Base-by-base conservation (phyloP, 2,329 filamentous ascomycete species). In the Pyrenochaeta sp. region DNA sequence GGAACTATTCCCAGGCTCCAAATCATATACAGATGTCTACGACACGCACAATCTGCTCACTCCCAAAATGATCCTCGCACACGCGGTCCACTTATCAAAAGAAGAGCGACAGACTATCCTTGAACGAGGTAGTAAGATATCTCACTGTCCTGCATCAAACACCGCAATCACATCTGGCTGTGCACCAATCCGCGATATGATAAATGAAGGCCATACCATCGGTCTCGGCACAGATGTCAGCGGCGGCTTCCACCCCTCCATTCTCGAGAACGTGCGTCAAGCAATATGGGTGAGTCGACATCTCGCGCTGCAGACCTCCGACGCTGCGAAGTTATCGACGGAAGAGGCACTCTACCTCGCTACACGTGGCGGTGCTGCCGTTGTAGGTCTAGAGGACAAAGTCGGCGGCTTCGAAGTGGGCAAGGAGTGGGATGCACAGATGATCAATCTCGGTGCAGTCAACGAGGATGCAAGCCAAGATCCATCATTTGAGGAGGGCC, bases 141-240 rank as follows among this genome's bases (percentile, higher is more conserved):
- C 86, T 4, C 94, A 98, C 76, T 98, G 94, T 73, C 94, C 94
- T 0, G 90, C 89, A 49, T 92, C 88, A 64, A 99, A 99, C 76
- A 88, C 87, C 5, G 87, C 90, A 0, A 81, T 99, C 43, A 91
- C 91, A 1, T 91, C 87, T 27, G 95, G 95, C 0, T 83, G 88
- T 43, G 90, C 91, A 7, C 86, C 85, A 3, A 88, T 99, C 1
- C 83, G 94, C 15, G 84, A 84, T 75, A 73, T 97, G 63, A 81
- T 97, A 46, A 84, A 92, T 18, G 82, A 83, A 46, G 92, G 91
- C 0, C 82, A 98, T 40, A 86, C 85, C 0, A 87, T 97, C 5
- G 94, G 95, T 0, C 78, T 99, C 0, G 95, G 95, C 0, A 98
- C 94, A 0, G 95, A 99, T 74, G 87, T 98, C 52, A 90, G 87